Evolutionary conservation across 2,329 filamentous ascomycete genomes (phyloP).

Genomic region (Knoxdaviesia proteae): DNA sequence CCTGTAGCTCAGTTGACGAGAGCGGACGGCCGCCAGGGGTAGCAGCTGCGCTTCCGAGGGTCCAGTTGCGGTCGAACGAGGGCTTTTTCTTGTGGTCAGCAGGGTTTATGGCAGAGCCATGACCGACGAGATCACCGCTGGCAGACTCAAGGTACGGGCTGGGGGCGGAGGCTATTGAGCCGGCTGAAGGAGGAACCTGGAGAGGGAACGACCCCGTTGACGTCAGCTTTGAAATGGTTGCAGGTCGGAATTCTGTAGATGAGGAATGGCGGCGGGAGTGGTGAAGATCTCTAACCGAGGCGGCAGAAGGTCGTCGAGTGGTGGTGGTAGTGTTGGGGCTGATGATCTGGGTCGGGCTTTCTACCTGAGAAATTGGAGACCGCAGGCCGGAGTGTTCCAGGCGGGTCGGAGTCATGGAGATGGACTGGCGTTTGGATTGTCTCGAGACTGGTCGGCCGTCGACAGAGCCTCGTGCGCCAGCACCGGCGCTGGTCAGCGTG

Average conservation of each 20-base stretch:
- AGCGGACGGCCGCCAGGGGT: slow-evolving; percentile 19
- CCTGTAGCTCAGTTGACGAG: slow-evolving; percentile 30
- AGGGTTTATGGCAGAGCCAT: too few species aligned
- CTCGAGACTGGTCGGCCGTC: slow-evolving; percentile 24
- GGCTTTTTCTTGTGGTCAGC: slow-evolving; percentile 38
- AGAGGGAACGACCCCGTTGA: slow-evolving; percentile 19
- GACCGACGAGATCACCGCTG: background rate
- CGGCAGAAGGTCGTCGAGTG: slow-evolving; percentile 43
- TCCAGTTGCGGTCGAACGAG: slow-evolving; percentile 53
- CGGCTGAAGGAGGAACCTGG: too few species aligned
- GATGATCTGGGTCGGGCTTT: slow-evolving; percentile 24
- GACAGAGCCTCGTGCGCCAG: slow-evolving; percentile 17
- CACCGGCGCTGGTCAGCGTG: slow-evolving; percentile 28
- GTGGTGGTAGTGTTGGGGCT: slow-evolving; percentile 10
- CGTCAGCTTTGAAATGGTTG: slow-evolving; percentile 14
- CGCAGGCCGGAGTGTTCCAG: slow-evolving; percentile 22
- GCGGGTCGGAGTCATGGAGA: slow-evolving; percentile 25
- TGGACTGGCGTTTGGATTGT: slow-evolving; percentile 26
- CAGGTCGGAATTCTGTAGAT: slow-evolving; percentile 51
- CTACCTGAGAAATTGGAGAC: slow-evolving; percentile 19
- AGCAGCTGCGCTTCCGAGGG: slow-evolving; percentile 28
- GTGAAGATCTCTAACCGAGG: slow-evolving; percentile 61
- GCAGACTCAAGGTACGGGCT: background rate
- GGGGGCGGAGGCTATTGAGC: too few species aligned
- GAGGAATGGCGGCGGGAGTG: slow-evolving; percentile 77